Percentiles rank a stretch among this genome's conserved stretches.
These are phyloP conservation scores for Calonectria crousiana DNA, from an alignment of 2,329 filamentous ascomycete species.

Conservation along the genomic window DNA sequence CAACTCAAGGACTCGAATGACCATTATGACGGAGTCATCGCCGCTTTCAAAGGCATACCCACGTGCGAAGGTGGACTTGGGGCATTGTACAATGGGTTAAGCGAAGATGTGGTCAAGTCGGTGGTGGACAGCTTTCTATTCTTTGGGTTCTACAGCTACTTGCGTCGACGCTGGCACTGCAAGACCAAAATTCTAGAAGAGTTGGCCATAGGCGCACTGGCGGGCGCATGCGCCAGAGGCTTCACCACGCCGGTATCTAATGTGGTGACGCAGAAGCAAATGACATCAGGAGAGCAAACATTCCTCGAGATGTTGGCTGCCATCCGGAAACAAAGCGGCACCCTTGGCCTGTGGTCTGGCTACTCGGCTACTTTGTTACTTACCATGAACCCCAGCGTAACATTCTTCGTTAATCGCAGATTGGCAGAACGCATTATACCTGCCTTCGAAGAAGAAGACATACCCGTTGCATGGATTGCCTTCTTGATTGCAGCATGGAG, in stretches of 20 bases:
- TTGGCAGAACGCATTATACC: conserved; percentile 71
- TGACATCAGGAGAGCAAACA: conserved; percentile 59
- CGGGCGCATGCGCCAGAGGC: conserved; percentile 80
- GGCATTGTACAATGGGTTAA: conserved; percentile 78
- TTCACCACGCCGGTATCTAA: conserved; percentile 86
- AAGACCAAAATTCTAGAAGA: conserved; percentile 76
- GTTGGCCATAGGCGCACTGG: conserved; percentile 77
- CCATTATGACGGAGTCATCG: conserved; percentile 74
- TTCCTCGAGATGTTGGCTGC: conserved; percentile 70
- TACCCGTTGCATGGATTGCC: conserved; percentile 52
- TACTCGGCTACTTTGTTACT: conserved; percentile 85
- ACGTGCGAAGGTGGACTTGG: conserved; percentile 74
- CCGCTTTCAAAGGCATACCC: conserved; percentile 80
- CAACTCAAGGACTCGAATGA: conserved; percentile 59
- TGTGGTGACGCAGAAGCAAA: conserved; percentile 86
- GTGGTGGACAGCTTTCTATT: conserved; percentile 85
- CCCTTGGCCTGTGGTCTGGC: conserved; percentile 86
- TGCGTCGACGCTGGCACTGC: conserved; percentile 55
- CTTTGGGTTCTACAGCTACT: conserved; percentile 81
- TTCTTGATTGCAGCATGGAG: conserved; percentile 77
- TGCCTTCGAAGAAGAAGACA: conserved; percentile 57
- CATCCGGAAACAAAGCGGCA: conserved; percentile 77
- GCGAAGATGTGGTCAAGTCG: conserved; percentile 74
- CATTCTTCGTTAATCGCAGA: conserved; percentile 84
- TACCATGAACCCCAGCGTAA: conserved; percentile 87